A percentile compares a stretch with the other conserved stretches of the same genome.
phyloP scores from a whole-genome alignment of 352 stramenopile genomes.

The Lagenidium sp. region DNA sequence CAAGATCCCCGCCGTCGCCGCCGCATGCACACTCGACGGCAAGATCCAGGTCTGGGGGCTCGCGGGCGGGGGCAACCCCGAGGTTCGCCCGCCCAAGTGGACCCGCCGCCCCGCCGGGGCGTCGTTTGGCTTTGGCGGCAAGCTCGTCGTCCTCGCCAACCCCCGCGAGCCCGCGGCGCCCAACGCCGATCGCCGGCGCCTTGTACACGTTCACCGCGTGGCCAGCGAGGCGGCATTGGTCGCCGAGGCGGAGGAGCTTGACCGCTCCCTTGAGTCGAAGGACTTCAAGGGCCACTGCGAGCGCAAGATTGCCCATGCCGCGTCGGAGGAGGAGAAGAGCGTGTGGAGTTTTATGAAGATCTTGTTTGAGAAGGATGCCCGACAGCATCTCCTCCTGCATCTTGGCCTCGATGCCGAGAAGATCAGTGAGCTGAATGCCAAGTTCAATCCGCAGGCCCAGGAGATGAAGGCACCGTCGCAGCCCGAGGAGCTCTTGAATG shows the following conservation, averaged over 20 bases:
- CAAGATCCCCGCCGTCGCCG: slow-evolving; percentile 90
- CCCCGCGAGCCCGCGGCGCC: slow-evolving; percentile 34
- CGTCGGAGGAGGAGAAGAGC: slow-evolving; percentile 56
- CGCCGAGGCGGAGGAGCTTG: slow-evolving; percentile 82
- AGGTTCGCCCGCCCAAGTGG: slow-evolving; percentile 92
- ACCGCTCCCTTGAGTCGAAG: slow-evolving; percentile 83
- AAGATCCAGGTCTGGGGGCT: slow-evolving; percentile 93
- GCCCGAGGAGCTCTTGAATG: slow-evolving; percentile 29
- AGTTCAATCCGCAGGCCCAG: slow-evolving; percentile 53
- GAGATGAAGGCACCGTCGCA: slow-evolving; percentile 10
- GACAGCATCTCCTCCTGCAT: slow-evolving; percentile 91
- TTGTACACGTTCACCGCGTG: slow-evolving; percentile 79
- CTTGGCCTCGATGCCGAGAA: slow-evolving; percentile 91
- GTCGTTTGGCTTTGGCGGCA: slow-evolving; percentile 96
- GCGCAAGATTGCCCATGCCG: slow-evolving; percentile 64
- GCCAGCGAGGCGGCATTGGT: slow-evolving; percentile 79
- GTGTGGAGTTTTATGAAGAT: slow-evolving; percentile 92
- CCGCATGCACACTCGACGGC: slow-evolving; percentile 95
- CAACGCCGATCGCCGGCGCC: slow-evolving; percentile 48
- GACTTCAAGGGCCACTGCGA: slow-evolving; percentile 93
- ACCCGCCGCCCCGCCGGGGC: slow-evolving; percentile 85
- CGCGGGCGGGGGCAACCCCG: slow-evolving; percentile 63
- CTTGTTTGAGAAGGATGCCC: slow-evolving; percentile 92
- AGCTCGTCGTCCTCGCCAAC: slow-evolving; percentile 87
- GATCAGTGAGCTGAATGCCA: slow-evolving; percentile 82